phyloP scores from a whole-genome alignment of 2,329 filamentous ascomycete species.

The Moelleriella libera region DNA sequence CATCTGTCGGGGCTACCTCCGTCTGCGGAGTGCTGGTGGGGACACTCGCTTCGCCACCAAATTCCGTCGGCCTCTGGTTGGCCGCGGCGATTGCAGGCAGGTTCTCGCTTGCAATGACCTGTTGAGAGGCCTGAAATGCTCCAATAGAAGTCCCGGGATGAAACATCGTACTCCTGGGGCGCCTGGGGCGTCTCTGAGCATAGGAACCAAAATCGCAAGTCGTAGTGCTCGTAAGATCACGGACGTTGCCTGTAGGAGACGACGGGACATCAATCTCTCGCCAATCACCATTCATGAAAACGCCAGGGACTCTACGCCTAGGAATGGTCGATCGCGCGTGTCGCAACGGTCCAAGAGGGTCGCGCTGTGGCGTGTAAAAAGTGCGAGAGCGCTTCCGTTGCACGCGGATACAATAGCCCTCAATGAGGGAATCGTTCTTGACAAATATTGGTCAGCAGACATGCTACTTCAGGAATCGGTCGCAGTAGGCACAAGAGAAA shows the following conservation, averaged over 20 bases:
- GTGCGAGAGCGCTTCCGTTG: slow-evolving; percentile 20
- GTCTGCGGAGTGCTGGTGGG: too few species aligned
- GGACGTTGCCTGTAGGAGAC: neutral
- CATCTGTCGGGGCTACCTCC: neutral
- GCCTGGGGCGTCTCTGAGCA: slow-evolving; percentile 1
- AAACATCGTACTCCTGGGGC: slow-evolving; percentile 6
- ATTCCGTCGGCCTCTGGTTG: too few species aligned
- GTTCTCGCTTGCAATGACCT: neutral
- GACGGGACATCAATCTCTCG: too few species aligned
- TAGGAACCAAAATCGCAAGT: slow-evolving; percentile 1
- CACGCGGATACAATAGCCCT: slow-evolving; percentile 19
- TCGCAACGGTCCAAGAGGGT: neutral
- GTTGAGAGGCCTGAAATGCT: neutral
- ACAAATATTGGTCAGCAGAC: slow-evolving; percentile 4
- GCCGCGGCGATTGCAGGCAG: neutral
- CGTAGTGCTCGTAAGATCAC: neutral
- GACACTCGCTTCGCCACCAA: too few species aligned
- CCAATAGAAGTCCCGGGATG: slow-evolving; percentile 1
- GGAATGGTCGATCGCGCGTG: slow-evolving; percentile 5
- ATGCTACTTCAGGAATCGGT: neutral
- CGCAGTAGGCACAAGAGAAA: too few species aligned
- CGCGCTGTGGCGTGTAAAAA: slow-evolving; percentile 8
- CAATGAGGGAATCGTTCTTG: slow-evolving; percentile 18
- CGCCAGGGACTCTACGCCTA: neutral
- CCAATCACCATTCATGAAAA: neutral